phyloP scores from a whole-genome alignment of 116 monocot genomes.

The Iris pallida region DNA sequence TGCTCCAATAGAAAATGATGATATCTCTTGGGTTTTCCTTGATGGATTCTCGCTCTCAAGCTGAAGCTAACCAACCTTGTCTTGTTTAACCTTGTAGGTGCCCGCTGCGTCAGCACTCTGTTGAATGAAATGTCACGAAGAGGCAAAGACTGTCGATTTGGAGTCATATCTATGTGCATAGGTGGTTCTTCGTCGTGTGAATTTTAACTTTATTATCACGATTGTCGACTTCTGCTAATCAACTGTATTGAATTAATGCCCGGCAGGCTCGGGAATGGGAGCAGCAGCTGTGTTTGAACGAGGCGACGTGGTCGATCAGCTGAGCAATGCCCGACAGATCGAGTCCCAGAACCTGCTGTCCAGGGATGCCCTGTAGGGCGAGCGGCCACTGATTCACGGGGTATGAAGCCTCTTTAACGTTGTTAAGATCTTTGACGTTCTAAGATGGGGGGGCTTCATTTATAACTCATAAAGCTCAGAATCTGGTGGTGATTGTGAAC shows the following conservation, averaged over 20 bases:
- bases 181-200: slow-evolving; percentile 25
- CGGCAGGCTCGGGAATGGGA: slow-evolving; percentile 26
- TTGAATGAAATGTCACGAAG: slow-evolving; percentile 86
- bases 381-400: background rate
- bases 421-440: background rate
- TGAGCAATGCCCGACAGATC: slow-evolving; percentile 44
- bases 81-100: slow-evolving; percentile 36
- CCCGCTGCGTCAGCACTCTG: slow-evolving; percentile 83
- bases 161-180: slow-evolving; percentile 93
- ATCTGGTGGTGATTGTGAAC: too few species aligned
- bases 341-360: slow-evolving; percentile 38
- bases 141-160: slow-evolving; percentile 90
- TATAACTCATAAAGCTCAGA: too few species aligned
- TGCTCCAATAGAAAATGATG: too few species aligned
- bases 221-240: background rate
- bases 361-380: slow-evolving; percentile 48
- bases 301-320: slow-evolving; percentile 61
- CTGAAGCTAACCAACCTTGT: background rate
- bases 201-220: background rate
- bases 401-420: background rate
- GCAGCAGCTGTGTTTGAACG: slow-evolving; percentile 86
- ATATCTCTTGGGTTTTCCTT: too few species aligned
- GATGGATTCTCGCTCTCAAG: too few species aligned
- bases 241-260: background rate
- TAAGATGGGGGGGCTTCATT: background rate